Percentiles rank a stretch among this genome's conserved stretches.
Evolutionary conservation across 805 yeast species (phyloP).

Genomic region (Cyberlindnera mycetangii): DNA sequence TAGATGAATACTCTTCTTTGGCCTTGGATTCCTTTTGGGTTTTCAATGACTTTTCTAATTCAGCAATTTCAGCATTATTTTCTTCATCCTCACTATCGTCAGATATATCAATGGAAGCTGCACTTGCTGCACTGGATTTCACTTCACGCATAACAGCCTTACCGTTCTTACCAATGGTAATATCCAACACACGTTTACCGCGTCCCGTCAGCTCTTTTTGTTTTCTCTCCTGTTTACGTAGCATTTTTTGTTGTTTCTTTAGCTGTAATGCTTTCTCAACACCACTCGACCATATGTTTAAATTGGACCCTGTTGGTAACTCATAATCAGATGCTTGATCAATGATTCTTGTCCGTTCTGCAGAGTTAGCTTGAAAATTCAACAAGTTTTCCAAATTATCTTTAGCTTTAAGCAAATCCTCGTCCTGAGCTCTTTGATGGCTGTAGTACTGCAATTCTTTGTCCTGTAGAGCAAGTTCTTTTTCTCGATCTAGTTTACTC

Average conservation of each 20-base stretch:
- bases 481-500: constrained; percentile 34
- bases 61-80: constrained; percentile 27
- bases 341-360: constrained; percentile 87
- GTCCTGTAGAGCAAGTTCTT: constrained; percentile 40
- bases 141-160: constrained; percentile 56
- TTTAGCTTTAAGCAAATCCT: constrained; percentile 67
- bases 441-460: constrained; percentile 44
- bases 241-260: constrained; percentile 77
- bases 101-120: constrained; percentile 12
- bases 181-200: constrained; percentile 70
- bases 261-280: constrained; percentile 84
- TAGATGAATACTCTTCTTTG: constrained; percentile 32
- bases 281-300: constrained; percentile 77
- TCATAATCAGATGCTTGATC: constrained; percentile 92
- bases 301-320: constrained; percentile 46
- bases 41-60: constrained; percentile 30
- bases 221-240: constrained; percentile 58
- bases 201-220: constrained; percentile 65
- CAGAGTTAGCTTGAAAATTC: constrained; percentile 79
- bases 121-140: constrained; percentile 9
- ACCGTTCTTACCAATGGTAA: constrained; percentile 73
- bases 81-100: constrained; percentile 39
- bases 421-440: constrained; percentile 41
- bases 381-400: constrained; percentile 69
- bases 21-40: constrained; percentile 33